A percentile compares a stretch with the other conserved stretches of the same genome.
Evolutionary conservation across 768 basidiomycete genomes (phyloP).

Genomic region (Tulasnella sp.): DNA sequence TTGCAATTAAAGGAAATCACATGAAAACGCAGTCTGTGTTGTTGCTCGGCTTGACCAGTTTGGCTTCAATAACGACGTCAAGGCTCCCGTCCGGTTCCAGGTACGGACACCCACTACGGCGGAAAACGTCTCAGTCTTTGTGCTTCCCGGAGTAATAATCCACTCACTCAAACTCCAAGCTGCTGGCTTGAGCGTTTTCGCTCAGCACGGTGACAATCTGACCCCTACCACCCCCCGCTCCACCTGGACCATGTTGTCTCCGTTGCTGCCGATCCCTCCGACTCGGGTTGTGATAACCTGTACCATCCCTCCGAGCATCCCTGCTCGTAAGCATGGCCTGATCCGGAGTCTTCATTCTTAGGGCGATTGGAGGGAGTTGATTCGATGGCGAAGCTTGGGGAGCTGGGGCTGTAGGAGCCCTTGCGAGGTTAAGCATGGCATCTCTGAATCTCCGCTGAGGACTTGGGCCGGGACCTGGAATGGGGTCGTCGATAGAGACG

Average conservation of each 20-base stretch:
- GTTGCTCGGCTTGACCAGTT: slow-evolving; percentile 24
- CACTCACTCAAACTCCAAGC: slow-evolving; percentile 28
- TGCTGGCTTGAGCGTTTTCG: slow-evolving; percentile 18
- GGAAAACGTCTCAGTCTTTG: background rate
- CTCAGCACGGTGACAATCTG: slow-evolving; percentile 4
- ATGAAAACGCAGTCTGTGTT: slow-evolving; percentile 26
- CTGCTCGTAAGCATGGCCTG: slow-evolving; percentile 11
- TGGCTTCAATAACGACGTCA: slow-evolving; percentile 27
- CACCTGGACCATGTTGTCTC: background rate
- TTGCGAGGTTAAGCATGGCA: background rate
- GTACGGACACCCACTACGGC: slow-evolving; percentile 22
- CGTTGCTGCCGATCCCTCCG: slow-evolving; percentile 1
- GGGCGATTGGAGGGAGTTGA: slow-evolving; percentile 17
- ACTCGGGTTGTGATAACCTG: background rate
- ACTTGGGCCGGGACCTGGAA: background rate
- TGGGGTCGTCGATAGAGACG: background rate
- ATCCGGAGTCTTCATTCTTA: slow-evolving; percentile 22
- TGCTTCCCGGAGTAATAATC: background rate
- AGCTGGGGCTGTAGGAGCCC: background rate
- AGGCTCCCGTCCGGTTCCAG: slow-evolving; percentile 21
- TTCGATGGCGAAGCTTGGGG: too few species aligned
- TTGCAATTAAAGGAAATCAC: background rate
- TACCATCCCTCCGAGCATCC: background rate
- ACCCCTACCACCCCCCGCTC: background rate
- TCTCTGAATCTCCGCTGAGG: background rate